Conservation (phyloP, 2,329 filamentous ascomycete genomes). For the Cercospora janseana region DNA sequence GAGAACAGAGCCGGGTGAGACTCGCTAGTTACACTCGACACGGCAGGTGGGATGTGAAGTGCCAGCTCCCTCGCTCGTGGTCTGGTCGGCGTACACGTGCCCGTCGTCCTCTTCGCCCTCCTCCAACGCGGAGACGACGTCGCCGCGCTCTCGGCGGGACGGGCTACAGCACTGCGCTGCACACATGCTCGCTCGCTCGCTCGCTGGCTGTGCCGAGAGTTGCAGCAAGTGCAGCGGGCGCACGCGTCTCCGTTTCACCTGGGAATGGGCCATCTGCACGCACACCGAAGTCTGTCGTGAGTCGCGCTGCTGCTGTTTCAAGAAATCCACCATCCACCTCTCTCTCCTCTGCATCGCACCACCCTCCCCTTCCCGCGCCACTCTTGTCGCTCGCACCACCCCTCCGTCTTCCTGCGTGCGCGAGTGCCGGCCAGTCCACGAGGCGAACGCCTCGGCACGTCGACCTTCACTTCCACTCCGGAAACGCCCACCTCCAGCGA, state of each 20-base stretch:
- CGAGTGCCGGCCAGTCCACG: no score
- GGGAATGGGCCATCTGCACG: no score
- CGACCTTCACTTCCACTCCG: not conserved
- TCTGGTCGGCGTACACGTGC: no score
- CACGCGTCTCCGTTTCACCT: not conserved
- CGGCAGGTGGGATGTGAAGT: no score
- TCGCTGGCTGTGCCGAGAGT: not conserved
- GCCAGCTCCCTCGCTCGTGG: no score
- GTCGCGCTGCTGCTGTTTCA: not conserved
- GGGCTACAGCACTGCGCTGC: no score
- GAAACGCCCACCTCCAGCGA: not conserved
- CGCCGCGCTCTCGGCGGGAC: no score
- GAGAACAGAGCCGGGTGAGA: not conserved
- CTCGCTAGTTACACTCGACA: no score
- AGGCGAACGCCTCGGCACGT: not conserved
- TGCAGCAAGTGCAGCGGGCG: not conserved
- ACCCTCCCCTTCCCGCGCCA: not conserved
- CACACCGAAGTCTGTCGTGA: slow-evolving; percentile 1
- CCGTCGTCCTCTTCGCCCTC: no score
- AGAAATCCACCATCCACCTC: not conserved
- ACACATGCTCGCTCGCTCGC: no score
- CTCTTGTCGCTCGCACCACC: not conserved
- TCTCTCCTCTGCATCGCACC: not conserved
- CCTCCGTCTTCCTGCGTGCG: not conserved
- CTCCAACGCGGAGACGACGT: no score